A percentile compares a stretch with the other conserved stretches of the same genome.
Conservation (phyloP, 2,329 filamentous ascomycete species). For the Pseudocercospora musae region DNA sequence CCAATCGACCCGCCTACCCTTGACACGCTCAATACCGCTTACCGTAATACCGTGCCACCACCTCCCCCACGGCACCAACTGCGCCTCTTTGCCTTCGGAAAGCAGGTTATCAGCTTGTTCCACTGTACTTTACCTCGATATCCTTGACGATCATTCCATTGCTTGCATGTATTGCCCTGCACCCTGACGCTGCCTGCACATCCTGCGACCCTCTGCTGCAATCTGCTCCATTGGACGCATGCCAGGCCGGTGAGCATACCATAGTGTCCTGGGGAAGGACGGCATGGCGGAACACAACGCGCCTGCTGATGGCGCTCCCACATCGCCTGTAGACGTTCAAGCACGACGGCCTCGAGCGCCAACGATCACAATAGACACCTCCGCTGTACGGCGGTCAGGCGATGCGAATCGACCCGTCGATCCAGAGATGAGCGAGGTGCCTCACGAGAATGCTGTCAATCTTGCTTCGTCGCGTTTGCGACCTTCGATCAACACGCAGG, state of each 20-base stretch:
- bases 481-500: conserved; percentile 7
- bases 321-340: neutral
- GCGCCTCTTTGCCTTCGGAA: neutral
- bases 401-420: conserved; percentile 34
- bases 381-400: conserved; percentile 41
- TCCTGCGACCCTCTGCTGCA: neutral
- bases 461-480: conserved; percentile 14
- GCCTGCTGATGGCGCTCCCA: conserved; percentile 3
- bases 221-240: neutral
- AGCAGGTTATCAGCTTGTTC: conserved; percentile 7
- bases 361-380: conserved; percentile 53
- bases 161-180: conserved; percentile 2
- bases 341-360: conserved; percentile 40
- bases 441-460: conserved; percentile 24
- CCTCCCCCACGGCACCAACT: neutral
- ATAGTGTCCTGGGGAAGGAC: neutral
- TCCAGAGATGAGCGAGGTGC: conserved; percentile 28
- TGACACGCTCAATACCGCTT: neutral
- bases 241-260: neutral
- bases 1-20: neutral
- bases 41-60: conserved; percentile 1
- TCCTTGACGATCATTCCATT: neutral
- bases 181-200: neutral
- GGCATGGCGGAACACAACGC: conserved; percentile 3
- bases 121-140: conserved; percentile 10